A percentile compares a stretch with the other conserved stretches of the same genome.
phyloP scores from a whole-genome alignment of 2,329 filamentous ascomycete genomes.

The Clonostachys rosea region DNA sequence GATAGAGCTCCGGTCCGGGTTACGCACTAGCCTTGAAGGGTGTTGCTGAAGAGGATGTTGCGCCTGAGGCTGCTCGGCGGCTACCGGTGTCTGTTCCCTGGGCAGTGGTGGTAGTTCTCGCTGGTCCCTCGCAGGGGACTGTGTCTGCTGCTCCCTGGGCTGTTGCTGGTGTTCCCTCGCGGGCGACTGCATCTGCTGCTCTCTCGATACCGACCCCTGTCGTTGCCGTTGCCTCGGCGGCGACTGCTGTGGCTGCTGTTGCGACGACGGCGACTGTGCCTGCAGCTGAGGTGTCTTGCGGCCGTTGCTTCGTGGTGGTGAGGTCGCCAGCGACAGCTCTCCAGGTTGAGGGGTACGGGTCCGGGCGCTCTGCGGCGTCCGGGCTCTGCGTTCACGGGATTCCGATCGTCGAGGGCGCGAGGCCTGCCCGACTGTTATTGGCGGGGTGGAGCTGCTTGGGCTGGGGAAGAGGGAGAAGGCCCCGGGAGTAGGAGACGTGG shows the following conservation, averaged over 20 bases:
- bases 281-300: constrained; percentile 13
- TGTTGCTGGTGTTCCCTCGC: not conserved
- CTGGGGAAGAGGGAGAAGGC: constrained; percentile 56
- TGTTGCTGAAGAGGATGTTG: constrained; percentile 1
- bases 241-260: constrained; percentile 6
- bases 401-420: constrained; percentile 29
- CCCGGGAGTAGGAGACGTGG: constrained; percentile 28
- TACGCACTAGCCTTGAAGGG: constrained; percentile 29
- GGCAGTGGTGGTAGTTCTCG: not conserved
- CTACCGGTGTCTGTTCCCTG: not conserved
- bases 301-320: constrained; percentile 12
- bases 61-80: constrained; percentile 8
- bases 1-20: constrained; percentile 40
- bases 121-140: not conserved
- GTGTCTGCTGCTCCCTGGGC: not conserved
- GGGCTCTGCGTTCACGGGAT: constrained; percentile 26
- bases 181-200: not conserved
- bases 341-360: constrained; percentile 13
- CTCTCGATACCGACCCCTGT: not conserved
- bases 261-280: constrained; percentile 8
- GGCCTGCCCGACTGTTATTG: constrained; percentile 25
- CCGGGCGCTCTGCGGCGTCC: constrained; percentile 25
- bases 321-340: constrained; percentile 12
- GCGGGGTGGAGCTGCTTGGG: constrained; percentile 29
- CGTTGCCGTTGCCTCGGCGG: not conserved